Conservation (phyloP, 2,329 filamentous ascomycete genomes). For the Xylariaceae sp. region DNA sequence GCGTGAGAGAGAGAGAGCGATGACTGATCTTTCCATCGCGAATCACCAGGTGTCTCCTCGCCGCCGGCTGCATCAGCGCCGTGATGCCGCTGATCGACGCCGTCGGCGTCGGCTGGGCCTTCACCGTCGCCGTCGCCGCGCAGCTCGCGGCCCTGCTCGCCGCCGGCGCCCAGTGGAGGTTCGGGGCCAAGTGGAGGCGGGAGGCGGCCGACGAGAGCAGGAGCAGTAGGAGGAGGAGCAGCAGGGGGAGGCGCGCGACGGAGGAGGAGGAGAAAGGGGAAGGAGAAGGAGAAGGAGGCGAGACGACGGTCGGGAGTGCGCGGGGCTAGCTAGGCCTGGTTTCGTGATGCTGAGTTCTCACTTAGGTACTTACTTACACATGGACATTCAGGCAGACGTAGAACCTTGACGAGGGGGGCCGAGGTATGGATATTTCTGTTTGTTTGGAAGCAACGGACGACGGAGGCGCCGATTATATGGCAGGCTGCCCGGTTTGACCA, state of each 20-base stretch:
- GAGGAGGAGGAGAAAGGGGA: background rate
- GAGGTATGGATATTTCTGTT: background rate
- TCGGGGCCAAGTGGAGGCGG: constrained; percentile 28
- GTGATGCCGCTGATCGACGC: constrained; percentile 41
- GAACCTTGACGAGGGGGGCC: background rate
- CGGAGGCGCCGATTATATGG: too few relatives aligned
- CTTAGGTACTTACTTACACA: background rate
- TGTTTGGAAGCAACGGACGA: background rate
- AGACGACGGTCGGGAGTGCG: background rate
- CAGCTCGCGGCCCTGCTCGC: constrained; percentile 38
- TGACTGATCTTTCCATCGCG: too few relatives aligned
- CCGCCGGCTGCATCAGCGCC: constrained; percentile 41
- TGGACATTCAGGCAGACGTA: background rate
- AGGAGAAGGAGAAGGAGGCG: background rate
- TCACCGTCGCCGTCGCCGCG: constrained; percentile 35
- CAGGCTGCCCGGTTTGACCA: too few relatives aligned
- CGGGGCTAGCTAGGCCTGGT: too few relatives aligned
- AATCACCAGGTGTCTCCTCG: constrained; percentile 46
- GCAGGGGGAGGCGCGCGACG: background rate
- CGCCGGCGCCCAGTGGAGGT: constrained; percentile 36
- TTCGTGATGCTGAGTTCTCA: too few relatives aligned
- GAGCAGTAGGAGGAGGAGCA: background rate
- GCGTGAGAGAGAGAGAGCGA: too few relatives aligned
- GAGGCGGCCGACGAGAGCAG: background rate
- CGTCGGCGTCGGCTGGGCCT: constrained; percentile 37